Percentiles rank a stretch among this genome's conserved stretches.
phyloP scores from a whole-genome alignment of 2,329 filamentous ascomycete genomes.

The Daldinia eschscholtzii region DNA sequence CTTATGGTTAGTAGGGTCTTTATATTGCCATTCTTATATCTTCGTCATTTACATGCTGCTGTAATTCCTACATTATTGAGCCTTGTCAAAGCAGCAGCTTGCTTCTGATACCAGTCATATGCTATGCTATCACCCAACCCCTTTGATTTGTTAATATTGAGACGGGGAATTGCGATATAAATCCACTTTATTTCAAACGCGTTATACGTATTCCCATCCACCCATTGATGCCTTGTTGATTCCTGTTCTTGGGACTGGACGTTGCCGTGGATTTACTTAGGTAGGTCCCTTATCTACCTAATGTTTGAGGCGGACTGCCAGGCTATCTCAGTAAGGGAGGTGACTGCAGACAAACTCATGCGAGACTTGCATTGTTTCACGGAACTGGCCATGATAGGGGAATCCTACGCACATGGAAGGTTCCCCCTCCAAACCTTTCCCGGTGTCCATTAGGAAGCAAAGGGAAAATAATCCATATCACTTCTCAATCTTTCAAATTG shows the following conservation, averaged over 20 bases:
- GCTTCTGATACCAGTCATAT: too few species aligned
- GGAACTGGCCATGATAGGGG: neutral
- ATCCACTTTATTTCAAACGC: too few species aligned
- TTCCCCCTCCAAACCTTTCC: neutral
- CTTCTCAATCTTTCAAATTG: neutral
- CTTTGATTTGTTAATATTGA: too few species aligned
- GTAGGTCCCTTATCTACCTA: too few species aligned
- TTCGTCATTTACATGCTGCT: neutral
- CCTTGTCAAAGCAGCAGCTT: too few species aligned
- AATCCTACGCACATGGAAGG: neutral
- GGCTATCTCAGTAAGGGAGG: neutral
- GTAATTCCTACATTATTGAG: neutral
- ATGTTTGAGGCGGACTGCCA: neutral
- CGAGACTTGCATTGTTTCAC: neutral
- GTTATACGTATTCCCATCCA: too few species aligned
- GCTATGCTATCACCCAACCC: too few species aligned
- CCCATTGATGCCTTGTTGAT: too few species aligned
- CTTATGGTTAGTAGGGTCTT: neutral
- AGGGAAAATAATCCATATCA: neutral
- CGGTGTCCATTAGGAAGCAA: neutral
- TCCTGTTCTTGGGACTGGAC: neutral
- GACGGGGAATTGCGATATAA: too few species aligned
- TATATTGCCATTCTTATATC: neutral
- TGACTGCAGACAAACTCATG: neutral
- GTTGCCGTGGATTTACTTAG: neutral